phyloP scores from a whole-genome alignment of 2,329 filamentous ascomycete species.

The Epichloe typhina region DNA sequence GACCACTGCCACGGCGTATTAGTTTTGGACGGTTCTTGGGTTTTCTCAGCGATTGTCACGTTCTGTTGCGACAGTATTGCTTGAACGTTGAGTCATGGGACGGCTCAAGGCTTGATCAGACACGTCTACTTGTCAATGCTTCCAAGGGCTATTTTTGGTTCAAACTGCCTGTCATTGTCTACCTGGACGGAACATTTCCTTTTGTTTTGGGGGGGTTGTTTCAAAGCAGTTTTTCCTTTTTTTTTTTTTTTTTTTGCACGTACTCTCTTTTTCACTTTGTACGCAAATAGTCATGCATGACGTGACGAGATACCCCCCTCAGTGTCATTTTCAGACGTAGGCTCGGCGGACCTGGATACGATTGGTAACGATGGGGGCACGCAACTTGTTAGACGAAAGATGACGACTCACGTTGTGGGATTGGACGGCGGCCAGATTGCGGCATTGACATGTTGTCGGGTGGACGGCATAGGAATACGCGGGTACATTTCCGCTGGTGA shows the following conservation, averaged over 20 bases:
- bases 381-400: constrained; percentile 6
- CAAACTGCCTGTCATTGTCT: no score
- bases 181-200: no score
- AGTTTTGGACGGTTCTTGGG: not conserved
- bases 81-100: no score
- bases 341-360: not conserved
- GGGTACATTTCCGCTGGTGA: not conserved
- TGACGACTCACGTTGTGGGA: constrained; percentile 8
- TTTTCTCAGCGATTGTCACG: no score
- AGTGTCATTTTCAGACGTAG: constrained; percentile 10
- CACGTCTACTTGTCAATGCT: no score
- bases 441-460: no score
- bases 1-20: constrained; percentile 29
- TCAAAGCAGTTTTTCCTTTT: no score
- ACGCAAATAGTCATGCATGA: constrained; percentile 6
- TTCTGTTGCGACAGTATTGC: no score
- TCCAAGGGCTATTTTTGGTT: no score
- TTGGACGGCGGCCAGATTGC: not conserved
- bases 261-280: not conserved
- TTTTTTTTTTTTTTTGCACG: not conserved
- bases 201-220: no score
- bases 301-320: constrained; percentile 15
- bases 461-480: no score
- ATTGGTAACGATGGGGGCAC: not conserved
- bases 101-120: no score